Evolutionary conservation across 768 basidiomycete genomes (phyloP).

Genomic region (Glaciozyma martinii): DNA sequence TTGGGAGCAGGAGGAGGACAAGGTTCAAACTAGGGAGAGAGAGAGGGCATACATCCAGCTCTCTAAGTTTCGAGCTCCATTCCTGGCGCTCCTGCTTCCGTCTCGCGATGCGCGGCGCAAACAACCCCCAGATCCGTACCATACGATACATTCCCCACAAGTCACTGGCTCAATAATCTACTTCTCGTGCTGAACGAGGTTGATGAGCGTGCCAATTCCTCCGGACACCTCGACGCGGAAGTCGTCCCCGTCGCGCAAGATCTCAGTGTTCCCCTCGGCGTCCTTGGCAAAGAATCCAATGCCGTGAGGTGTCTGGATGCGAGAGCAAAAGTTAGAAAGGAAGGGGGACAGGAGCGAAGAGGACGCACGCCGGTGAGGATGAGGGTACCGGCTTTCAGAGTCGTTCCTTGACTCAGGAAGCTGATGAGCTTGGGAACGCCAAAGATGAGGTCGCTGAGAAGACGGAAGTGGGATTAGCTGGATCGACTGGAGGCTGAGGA

Average conservation of each 20-base stretch:
- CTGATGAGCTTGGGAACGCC: slow-evolving; percentile 39
- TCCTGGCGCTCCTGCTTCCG: too few species aligned
- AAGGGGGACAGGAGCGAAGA: neutral
- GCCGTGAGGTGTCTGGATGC: slow-evolving; percentile 26
- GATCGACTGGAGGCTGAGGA: neutral
- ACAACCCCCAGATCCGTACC: too few species aligned
- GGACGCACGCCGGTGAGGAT: slow-evolving; percentile 40
- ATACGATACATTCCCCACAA: too few species aligned
- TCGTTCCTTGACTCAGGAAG: slow-evolving; percentile 41
- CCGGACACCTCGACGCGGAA: slow-evolving; percentile 33
- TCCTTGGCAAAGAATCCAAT: slow-evolving; percentile 31
- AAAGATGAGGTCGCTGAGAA: slow-evolving; percentile 41
- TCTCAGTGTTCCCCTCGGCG: neutral
- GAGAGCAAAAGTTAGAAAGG: neutral
- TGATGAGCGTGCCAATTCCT: slow-evolving; percentile 39
- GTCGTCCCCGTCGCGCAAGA: slow-evolving; percentile 35
- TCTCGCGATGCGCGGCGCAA: too few species aligned
- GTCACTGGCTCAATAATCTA: slow-evolving; percentile 1
- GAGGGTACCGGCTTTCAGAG: slow-evolving; percentile 39
- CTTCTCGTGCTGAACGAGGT: slow-evolving; percentile 38
- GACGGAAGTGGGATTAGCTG: neutral
- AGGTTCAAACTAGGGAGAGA: too few species aligned
- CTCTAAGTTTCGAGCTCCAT: too few species aligned
- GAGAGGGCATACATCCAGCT: too few species aligned
- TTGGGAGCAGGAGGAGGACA: too few species aligned